A percentile compares a stretch with the other conserved stretches of the same genome.
Conservation (phyloP, 2,329 filamentous ascomycete species). For the Stachybotrys chartarum region DNA sequence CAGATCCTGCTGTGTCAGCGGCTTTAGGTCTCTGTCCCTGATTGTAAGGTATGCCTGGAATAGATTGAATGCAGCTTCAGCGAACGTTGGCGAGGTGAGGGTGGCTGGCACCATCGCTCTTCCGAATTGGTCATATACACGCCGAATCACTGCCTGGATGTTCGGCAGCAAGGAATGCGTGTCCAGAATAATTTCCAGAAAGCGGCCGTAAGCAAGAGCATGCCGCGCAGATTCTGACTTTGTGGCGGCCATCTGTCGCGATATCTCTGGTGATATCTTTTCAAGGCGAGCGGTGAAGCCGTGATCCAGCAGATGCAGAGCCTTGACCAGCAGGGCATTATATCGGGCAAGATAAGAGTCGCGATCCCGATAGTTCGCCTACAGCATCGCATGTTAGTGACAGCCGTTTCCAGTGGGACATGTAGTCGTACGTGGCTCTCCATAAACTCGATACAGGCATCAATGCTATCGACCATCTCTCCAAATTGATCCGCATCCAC, state of each 20-base stretch:
- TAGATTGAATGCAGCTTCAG: constrained; percentile 46
- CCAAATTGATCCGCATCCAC: constrained; percentile 80
- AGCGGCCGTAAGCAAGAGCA: constrained; percentile 53
- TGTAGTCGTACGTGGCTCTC: constrained; percentile 60
- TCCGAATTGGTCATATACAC: constrained; percentile 46
- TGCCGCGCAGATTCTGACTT: constrained; percentile 53
- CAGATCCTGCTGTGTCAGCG: constrained; percentile 45
- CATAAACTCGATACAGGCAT: constrained; percentile 92
- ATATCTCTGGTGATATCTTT: constrained; percentile 46
- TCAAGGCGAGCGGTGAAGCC: constrained; percentile 47
- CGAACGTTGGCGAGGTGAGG: constrained; percentile 42
- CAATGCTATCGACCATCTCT: constrained; percentile 80
- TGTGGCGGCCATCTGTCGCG: constrained; percentile 44
- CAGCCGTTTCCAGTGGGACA: neutral
- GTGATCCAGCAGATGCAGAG: constrained; percentile 54
- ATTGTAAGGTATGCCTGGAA: constrained; percentile 46
- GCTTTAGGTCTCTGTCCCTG: constrained; percentile 46
- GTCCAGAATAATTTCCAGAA: constrained; percentile 50
- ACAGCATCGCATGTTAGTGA: neutral
- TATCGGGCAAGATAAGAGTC: constrained; percentile 85
- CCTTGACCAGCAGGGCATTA: constrained; percentile 66
- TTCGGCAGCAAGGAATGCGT: constrained; percentile 50
- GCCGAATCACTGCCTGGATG: constrained; percentile 42
- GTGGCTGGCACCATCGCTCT: constrained; percentile 32
- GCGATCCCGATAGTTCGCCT: constrained; percentile 80